Conservation (phyloP, 2,329 filamentous ascomycete species). For the Cladorrhinum sp. region DNA sequence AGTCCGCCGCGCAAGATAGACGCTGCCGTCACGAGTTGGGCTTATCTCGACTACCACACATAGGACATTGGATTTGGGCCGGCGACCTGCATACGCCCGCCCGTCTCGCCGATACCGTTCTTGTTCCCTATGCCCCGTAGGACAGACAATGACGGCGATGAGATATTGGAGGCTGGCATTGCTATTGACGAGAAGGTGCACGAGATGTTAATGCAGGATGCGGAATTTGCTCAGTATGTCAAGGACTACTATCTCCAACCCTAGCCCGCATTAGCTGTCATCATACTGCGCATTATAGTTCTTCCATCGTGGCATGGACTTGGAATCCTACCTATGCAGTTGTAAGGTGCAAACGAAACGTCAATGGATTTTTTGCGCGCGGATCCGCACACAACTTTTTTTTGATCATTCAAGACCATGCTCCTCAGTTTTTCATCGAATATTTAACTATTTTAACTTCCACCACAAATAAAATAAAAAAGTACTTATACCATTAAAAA, state of each 20-base stretch:
- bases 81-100: conserved; percentile 3
- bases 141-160: conserved; percentile 4
- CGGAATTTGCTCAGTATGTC: conserved; percentile 3
- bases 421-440: too few relatives aligned
- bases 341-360: too few relatives aligned
- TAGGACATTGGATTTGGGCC: conserved; percentile 3
- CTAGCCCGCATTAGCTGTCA: conserved; percentile 5
- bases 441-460: too few relatives aligned
- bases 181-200: conserved; percentile 1
- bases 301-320: conserved; percentile 4
- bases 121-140: conserved; percentile 1
- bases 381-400: too few relatives aligned
- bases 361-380: too few relatives aligned
- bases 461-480: too few relatives aligned
- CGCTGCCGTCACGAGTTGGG: conserved; percentile 1
- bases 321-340: conserved; percentile 1
- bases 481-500: too few relatives aligned
- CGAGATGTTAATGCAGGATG: conserved; percentile 3
- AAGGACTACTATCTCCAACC: conserved; percentile 5
- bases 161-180: conserved; percentile 3
- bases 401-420: too few relatives aligned
- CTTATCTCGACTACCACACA: conserved; percentile 2
- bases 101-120: conserved; percentile 2
- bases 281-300: conserved; percentile 3
- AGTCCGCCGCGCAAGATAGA: conserved; percentile 1